phyloP scores from a whole-genome alignment of 495 filamentous ascomycete species.

The Trichocladium antarcticum region DNA sequence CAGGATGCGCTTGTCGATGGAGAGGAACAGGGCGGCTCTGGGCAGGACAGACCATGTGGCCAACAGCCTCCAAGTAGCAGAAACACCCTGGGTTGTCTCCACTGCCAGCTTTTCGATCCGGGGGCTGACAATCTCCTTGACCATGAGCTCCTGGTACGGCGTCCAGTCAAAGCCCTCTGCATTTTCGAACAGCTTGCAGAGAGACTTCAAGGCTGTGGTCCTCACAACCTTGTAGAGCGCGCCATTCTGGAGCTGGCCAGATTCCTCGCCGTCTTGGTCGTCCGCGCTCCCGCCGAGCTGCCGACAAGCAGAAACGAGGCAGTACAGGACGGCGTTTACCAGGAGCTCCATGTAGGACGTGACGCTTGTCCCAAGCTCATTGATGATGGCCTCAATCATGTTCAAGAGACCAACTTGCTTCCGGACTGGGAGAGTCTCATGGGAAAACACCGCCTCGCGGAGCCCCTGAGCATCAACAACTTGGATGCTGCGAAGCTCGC shows the following conservation, averaged over 20 bases:
- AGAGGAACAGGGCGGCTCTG: constrained; percentile 56
- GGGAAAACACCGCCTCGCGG: constrained; percentile 40
- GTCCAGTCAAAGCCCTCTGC: constrained; percentile 56
- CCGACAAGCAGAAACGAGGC: constrained; percentile 60
- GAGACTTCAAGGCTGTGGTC: constrained; percentile 62
- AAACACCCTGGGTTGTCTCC: constrained; percentile 82
- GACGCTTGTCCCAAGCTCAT: constrained; percentile 62
- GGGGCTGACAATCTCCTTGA: constrained; percentile 62
- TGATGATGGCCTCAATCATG: constrained; percentile 81
- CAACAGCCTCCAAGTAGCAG: constrained; percentile 69
- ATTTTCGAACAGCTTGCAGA: constrained; percentile 63
- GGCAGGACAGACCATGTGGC: constrained; percentile 63
- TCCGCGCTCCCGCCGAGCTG: constrained; percentile 34
- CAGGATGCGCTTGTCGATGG: constrained; percentile 52
- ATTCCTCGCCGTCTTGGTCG: constrained; percentile 36
- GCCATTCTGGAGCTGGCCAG: constrained; percentile 39
- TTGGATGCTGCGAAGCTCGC: constrained; percentile 48
- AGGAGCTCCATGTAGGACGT: constrained; percentile 49
- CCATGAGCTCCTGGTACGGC: constrained; percentile 55
- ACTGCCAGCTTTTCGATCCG: constrained; percentile 68
- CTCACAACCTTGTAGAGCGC: constrained; percentile 60
- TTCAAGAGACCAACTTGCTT: constrained; percentile 82
- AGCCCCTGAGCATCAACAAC: constrained; percentile 42
- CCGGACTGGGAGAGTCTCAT: constrained; percentile 48
- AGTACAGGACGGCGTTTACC: constrained; percentile 66